Percentiles rank a stretch among this genome's conserved stretches.
Conservation (phyloP, 2,329 filamentous ascomycete genomes). For the Aspergillus sp. region DNA sequence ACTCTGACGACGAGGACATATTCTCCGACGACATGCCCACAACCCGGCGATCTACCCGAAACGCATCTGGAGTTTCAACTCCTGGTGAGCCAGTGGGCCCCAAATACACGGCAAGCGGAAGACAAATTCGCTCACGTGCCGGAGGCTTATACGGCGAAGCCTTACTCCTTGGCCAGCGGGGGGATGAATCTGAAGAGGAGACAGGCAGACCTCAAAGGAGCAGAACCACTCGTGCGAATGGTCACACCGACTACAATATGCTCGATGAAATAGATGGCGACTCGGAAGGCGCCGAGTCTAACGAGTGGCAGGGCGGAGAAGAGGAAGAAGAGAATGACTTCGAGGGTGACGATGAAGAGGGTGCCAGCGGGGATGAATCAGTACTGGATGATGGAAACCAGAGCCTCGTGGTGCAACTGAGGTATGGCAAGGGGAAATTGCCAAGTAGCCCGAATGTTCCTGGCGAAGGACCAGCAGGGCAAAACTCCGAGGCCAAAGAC, state of each 20-base stretch:
- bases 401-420: conserved; percentile 71
- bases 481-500: conserved; percentile 4
- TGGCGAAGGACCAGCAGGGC: conserved; percentile 10
- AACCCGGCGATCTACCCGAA: conserved; percentile 59
- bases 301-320: conserved; percentile 70
- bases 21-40: conserved; percentile 61
- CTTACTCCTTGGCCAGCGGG: conserved; percentile 51
- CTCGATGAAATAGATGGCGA: conserved; percentile 63
- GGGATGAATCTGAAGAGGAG: conserved; percentile 44
- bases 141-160: conserved; percentile 53
- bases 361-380: conserved; percentile 37
- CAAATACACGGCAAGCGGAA: conserved; percentile 74
- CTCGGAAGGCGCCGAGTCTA: conserved; percentile 58
- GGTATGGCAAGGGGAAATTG: conserved; percentile 33
- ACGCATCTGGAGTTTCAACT: conserved; percentile 64
- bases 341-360: conserved; percentile 48
- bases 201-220: conserved; percentile 35
- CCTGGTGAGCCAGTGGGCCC: conserved; percentile 64
- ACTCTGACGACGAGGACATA: conserved; percentile 79
- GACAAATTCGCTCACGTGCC: conserved; percentile 63
- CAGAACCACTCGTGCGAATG: conserved; percentile 25
- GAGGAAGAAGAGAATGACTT: conserved; percentile 68
- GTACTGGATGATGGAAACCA: conserved; percentile 49
- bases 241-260: conserved; percentile 52
- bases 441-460: conserved; percentile 11